Conservation (phyloP, 73 alveolate genomes). For the Urostyla sp. region DNA sequence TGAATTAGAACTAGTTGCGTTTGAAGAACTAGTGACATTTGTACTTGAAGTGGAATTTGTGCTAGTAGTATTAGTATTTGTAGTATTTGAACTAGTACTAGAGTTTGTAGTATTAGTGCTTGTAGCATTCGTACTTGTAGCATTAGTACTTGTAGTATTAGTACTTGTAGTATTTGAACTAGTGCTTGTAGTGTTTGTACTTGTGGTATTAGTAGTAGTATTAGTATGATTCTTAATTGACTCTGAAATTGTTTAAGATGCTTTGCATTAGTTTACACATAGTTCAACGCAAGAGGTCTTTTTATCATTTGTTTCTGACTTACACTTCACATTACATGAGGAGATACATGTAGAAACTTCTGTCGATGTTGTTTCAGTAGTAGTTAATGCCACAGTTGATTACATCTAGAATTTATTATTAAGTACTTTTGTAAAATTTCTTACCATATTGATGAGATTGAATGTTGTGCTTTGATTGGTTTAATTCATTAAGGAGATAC, state of each 20-base stretch:
- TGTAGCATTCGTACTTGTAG: background rate
- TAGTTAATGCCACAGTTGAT: background rate
- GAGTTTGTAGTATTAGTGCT: background rate
- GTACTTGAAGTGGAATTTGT: background rate
- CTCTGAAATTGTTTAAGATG: conserved; percentile 6
- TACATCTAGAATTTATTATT: too few species aligned
- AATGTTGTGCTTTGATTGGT: too few species aligned
- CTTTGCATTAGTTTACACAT: conserved; percentile 52
- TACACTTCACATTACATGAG: conserved; percentile 42
- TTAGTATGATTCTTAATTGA: background rate
- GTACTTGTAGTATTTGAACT: background rate
- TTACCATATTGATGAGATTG: too few species aligned
- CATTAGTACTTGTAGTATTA: background rate
- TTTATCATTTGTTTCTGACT: conserved; percentile 35
- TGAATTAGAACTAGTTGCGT: background rate
- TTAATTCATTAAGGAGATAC: too few species aligned
- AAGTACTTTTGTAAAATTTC: too few species aligned
- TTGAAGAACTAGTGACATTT: background rate
- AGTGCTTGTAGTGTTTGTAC: conserved; percentile 27
- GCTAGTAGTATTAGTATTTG: background rate
- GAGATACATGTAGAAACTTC: conserved; percentile 40
- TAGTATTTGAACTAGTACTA: background rate
- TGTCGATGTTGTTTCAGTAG: conserved; percentile 42
- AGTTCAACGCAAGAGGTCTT: conserved; percentile 20
- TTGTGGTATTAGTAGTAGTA: background rate